Evolutionary conservation across 2,329 filamentous ascomycete species (phyloP), one percentile per base, ranked within the genome.

Genomic region (Cladosporium oxysporum): DNA sequence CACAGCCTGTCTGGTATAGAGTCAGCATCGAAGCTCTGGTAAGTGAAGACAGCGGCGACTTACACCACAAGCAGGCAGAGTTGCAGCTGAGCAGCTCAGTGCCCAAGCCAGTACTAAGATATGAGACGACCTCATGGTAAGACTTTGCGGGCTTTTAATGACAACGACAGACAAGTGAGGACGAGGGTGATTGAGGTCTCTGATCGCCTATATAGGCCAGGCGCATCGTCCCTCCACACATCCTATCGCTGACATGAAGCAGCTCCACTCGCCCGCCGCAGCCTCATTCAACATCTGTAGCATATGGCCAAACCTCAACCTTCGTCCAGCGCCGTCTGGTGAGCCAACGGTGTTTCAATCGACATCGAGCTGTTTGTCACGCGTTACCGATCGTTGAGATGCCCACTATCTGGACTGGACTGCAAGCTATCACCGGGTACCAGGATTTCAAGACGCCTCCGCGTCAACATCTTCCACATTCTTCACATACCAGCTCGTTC

Each of bases 31-130:
- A 33, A 28, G 28, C 1, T 18, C 29, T 12, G 18, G 18, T 11
- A 21, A 11, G 16, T n/a, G 4, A n/a, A n/a, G 26, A n/a, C 16
- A n/a, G 2, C 1, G 26, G 18, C 26, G 28, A 53, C 50, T 5
- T 33, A 53, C 50, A 21, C 50, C 50, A 33, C 50, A 53, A 28
- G 26, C 50, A n/a, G 50, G 50, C 50, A 53, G 50, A 31, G 50
- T 53, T 18, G 50, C 50, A 53, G 50, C 50, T 33, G 50, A 53
- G 26, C 50, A 53, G 26, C 16, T 31, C 14, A 53, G 29, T 29
- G 50, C 28, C 50, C 50, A 53, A 28, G 50, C 50, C 50, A 53
- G 29, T 10, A 33, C 50, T 29, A 53, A 18, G 29, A 53, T 33
- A 10, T 28, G 16, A n/a, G 50, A 31, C 29, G 16, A 10, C 50